These are phyloP conservation scores for Fusarium subglutinans DNA, from an alignment of 2,329 filamentous ascomycete genomes.

Conservation along the genomic window DNA sequence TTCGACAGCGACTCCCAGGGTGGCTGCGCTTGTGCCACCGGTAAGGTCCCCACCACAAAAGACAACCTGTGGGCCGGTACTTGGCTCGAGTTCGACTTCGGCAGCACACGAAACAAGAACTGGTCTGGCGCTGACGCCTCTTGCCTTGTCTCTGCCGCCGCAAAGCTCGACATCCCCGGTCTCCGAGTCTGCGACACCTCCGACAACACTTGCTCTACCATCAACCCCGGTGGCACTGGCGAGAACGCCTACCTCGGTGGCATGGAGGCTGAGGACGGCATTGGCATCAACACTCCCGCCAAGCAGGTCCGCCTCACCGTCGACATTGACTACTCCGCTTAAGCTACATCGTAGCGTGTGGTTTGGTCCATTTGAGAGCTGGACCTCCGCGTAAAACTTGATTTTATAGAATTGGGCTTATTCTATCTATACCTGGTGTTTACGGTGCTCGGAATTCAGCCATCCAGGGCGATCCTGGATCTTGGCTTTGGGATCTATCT, in stretches of 20 bases:
- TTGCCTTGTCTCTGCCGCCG: slow-evolving; percentile 53
- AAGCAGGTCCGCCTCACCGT: slow-evolving; percentile 44
- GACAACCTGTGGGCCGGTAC: slow-evolving; percentile 55
- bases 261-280: slow-evolving; percentile 51
- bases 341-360: background rate
- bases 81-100: slow-evolving; percentile 63
- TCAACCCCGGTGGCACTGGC: slow-evolving; percentile 49
- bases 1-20: slow-evolving; percentile 60
- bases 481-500: slow-evolving; percentile 34
- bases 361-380: background rate
- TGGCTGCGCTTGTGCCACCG: slow-evolving; percentile 55
- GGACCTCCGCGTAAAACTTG: slow-evolving; percentile 12
- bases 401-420: slow-evolving; percentile 34
- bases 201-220: slow-evolving; percentile 53
- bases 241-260: slow-evolving; percentile 51
- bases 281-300: slow-evolving; percentile 52
- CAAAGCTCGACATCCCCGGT: slow-evolving; percentile 44
- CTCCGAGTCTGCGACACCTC: slow-evolving; percentile 49
- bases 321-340: slow-evolving; percentile 45
- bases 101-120: slow-evolving; percentile 54
- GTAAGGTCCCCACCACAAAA: slow-evolving; percentile 47
- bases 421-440: slow-evolving; percentile 40
- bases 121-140: slow-evolving; percentile 64
- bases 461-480: slow-evolving; percentile 28
- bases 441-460: slow-evolving; percentile 32